phyloP scores from a whole-genome alignment of 768 basidiomycete species.

The Auricularia cornea region DNA sequence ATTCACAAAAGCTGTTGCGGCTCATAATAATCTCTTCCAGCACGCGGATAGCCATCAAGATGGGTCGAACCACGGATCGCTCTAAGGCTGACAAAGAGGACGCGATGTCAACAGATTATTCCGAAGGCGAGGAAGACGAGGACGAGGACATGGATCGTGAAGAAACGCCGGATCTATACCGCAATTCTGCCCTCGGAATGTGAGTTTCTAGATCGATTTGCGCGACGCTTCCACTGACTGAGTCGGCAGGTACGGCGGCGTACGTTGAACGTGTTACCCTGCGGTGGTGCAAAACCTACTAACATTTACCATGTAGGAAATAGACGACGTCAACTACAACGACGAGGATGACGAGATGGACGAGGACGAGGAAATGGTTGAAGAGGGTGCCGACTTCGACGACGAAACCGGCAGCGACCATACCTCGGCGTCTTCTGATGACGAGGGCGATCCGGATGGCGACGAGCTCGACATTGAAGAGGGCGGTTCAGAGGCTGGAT shows the following conservation, averaged over 20 bases:
- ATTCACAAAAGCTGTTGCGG: too few species aligned
- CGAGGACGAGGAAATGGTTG: conserved; percentile 66
- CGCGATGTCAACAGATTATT: conserved; percentile 32
- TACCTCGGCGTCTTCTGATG: conserved; percentile 50
- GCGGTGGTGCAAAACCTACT: neutral
- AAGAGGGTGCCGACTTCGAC: conserved; percentile 81
- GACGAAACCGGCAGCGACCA: conserved; percentile 79
- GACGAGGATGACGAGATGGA: conserved; percentile 67
- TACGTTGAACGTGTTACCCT: conserved; percentile 32
- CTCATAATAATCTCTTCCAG: conserved; percentile 36
- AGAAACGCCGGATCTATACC: conserved; percentile 88
- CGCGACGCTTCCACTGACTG: neutral
- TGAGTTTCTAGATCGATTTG: conserved; percentile 27
- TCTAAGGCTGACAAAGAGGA: conserved; percentile 47
- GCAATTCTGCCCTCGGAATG: conserved; percentile 96
- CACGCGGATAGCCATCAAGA: conserved; percentile 96
- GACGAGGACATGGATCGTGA: conserved; percentile 49
- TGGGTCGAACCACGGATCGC: conserved; percentile 74
- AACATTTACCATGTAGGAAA: conserved; percentile 46
- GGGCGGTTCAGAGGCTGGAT: conserved; percentile 43
- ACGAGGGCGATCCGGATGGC: conserved; percentile 46
- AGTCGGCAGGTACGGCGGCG: conserved; percentile 57
- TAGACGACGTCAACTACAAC: conserved; percentile 68
- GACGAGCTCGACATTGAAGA: conserved; percentile 52
- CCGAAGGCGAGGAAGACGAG: conserved; percentile 48